Conservation (phyloP, 805 yeast genomes). For the Vanderwaltozyma verrucispora region DNA sequence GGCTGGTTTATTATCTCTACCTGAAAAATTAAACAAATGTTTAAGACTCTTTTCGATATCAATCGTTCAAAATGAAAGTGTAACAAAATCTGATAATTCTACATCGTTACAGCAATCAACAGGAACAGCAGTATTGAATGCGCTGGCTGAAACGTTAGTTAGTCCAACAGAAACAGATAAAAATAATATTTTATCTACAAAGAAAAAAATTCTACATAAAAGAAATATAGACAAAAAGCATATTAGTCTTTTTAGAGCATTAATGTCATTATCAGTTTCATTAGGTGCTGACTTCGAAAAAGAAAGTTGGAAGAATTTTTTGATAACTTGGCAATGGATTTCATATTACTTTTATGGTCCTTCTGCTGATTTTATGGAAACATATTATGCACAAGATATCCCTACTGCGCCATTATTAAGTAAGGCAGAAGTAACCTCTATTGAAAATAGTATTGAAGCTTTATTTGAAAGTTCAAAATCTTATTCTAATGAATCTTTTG, state of each 20-base stretch:
- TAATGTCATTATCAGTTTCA: slow-evolving; percentile 66
- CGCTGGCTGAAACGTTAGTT: slow-evolving; percentile 16
- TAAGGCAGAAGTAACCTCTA: slow-evolving; percentile 37
- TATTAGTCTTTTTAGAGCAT: slow-evolving; percentile 65
- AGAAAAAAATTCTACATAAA: slow-evolving; percentile 21
- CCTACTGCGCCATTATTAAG: slow-evolving; percentile 36
- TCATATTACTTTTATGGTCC: slow-evolving; percentile 62
- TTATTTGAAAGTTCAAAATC: slow-evolving; percentile 51
- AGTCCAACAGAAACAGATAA: slow-evolving; percentile 3
- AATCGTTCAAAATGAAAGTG: slow-evolving; percentile 36
- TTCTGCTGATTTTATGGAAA: slow-evolving; percentile 30
- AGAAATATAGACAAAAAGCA: slow-evolving; percentile 55
- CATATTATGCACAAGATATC: slow-evolving; percentile 29
- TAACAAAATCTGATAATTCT: too few relatives aligned
- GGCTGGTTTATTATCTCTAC: slow-evolving; percentile 60
- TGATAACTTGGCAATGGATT: slow-evolving; percentile 68
- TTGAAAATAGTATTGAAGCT: slow-evolving; percentile 49
- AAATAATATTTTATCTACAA: slow-evolving; percentile 1
- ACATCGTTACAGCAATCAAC: neutral
- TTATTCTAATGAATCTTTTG: slow-evolving; percentile 43
- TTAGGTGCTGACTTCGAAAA: slow-evolving; percentile 61
- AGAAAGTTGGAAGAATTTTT: slow-evolving; percentile 52
- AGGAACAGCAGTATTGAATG: slow-evolving; percentile 8
- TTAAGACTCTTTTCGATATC: slow-evolving; percentile 37
- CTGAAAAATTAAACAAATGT: slow-evolving; percentile 47